These are phyloP conservation scores for Colletotrichum chlorophyti DNA, from an alignment of 2,329 filamentous ascomycete genomes.

Conservation along the genomic window DNA sequence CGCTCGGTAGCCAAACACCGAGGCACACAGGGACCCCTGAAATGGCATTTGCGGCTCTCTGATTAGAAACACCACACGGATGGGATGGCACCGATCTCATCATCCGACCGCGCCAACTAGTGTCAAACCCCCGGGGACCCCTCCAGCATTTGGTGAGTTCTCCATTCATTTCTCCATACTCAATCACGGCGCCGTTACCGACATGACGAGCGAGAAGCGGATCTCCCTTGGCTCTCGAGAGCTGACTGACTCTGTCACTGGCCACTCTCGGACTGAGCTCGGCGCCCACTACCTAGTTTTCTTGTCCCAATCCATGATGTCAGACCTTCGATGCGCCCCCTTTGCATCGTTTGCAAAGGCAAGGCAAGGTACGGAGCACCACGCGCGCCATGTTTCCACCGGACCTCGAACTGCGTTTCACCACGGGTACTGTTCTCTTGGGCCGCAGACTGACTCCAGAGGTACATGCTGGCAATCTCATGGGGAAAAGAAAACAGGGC, in stretches of 20 bases:
- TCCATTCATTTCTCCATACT: conserved; percentile 25
- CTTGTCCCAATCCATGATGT: conserved; percentile 10
- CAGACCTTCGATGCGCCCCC: background rate
- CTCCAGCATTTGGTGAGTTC: conserved; percentile 13
- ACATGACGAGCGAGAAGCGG: conserved; percentile 13
- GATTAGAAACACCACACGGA: conserved; percentile 22
- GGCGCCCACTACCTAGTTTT: conserved; percentile 17
- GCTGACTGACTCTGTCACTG: background rate
- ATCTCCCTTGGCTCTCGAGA: background rate
- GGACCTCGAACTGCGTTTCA: too few species aligned
- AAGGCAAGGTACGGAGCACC: too few species aligned
- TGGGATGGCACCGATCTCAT: conserved; percentile 16
- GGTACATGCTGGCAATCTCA: too few species aligned
- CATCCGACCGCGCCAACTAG: background rate
- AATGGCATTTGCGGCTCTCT: conserved; percentile 24
- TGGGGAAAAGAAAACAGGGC: too few species aligned
- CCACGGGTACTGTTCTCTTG: too few species aligned
- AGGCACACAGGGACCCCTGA: conserved; percentile 9
- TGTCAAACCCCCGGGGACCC: conserved; percentile 9
- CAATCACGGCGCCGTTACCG: background rate
- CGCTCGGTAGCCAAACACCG: conserved; percentile 2
- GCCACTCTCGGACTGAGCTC: conserved; percentile 23
- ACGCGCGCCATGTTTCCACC: too few species aligned
- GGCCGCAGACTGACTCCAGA: too few species aligned
- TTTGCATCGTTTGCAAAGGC: too few species aligned